These are phyloP conservation scores for Prosopis cineraria DNA, from an alignment of 306 rosid species.

Conservation along the genomic window DNA sequence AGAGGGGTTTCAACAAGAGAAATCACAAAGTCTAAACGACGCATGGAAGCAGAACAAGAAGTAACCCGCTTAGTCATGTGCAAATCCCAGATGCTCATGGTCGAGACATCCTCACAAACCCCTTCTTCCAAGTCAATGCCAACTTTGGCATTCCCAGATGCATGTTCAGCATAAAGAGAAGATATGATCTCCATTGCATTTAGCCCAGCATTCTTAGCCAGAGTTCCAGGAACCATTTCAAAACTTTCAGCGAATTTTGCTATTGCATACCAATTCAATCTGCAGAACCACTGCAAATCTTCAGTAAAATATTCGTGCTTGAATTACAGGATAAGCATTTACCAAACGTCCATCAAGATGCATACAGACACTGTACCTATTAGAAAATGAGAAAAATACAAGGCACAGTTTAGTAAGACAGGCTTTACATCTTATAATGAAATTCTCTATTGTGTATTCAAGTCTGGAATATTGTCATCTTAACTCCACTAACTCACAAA, in stretches of 20 bases:
- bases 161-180: constrained; percentile 90
- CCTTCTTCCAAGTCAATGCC: constrained; percentile 90
- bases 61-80: constrained; percentile 74
- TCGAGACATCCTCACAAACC: constrained; percentile 69
- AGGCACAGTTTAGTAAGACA: background rate
- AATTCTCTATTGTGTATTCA: constrained; percentile 12
- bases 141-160: constrained; percentile 86
- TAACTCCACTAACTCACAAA: background rate
- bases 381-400: constrained; percentile 17
- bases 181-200: constrained; percentile 96
- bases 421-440: background rate
- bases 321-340: constrained; percentile 15
- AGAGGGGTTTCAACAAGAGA: constrained; percentile 13
- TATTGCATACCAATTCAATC: constrained; percentile 96
- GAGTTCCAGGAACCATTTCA: constrained; percentile 89
- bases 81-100: constrained; percentile 77
- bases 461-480: background rate
- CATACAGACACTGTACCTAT: background rate
- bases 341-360: background rate
- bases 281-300: constrained; percentile 45
- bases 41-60: constrained; percentile 20
- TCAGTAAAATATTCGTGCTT: constrained; percentile 31
- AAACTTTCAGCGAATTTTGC: constrained; percentile 95
- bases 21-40: background rate
- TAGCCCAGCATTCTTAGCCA: constrained; percentile 94